phyloP scores from a whole-genome alignment of 2,329 filamentous ascomycete genomes.

The Decorospora gaudefroyi region DNA sequence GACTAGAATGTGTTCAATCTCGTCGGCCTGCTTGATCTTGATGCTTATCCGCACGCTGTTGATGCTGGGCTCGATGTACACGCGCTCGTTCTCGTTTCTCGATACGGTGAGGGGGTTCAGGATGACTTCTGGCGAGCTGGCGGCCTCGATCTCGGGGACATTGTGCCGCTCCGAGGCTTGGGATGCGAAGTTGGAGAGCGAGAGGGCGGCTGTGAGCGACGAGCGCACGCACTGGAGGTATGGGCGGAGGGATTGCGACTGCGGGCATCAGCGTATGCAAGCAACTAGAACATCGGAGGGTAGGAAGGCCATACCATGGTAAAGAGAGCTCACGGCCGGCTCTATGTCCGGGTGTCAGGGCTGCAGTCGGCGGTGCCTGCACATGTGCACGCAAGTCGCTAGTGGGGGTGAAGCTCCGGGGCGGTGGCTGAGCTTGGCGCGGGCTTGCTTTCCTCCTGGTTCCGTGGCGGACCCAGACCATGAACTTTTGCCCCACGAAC shows the following conservation, averaged over 20 bases:
- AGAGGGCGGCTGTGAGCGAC: slow-evolving; percentile 90
- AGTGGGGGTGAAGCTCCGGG: slow-evolving; percentile 35
- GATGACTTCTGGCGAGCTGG: slow-evolving; percentile 89
- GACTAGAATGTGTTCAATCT: slow-evolving; percentile 96
- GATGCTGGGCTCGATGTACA: slow-evolving; percentile 93
- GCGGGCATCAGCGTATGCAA: slow-evolving; percentile 33
- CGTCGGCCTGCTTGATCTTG: slow-evolving; percentile 98
- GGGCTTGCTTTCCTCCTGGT: slow-evolving; percentile 35
- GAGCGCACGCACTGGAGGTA: slow-evolving; percentile 96
- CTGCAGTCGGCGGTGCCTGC: slow-evolving; percentile 30
- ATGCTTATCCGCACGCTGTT: slow-evolving; percentile 98
- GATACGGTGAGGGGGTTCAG: slow-evolving; percentile 88
- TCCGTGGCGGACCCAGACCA: slow-evolving; percentile 31
- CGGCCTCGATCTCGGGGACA: slow-evolving; percentile 94
- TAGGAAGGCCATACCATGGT: slow-evolving; percentile 36
- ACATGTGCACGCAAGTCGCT: slow-evolving; percentile 33
- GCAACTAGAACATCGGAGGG: not conserved
- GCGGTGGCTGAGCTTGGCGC: slow-evolving; percentile 21
- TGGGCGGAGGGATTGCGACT: slow-evolving; percentile 95
- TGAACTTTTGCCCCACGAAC: slow-evolving; percentile 39
- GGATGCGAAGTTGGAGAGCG: slow-evolving; percentile 94
- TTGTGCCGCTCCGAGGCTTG: slow-evolving; percentile 97
- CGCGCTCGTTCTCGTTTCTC: slow-evolving; percentile 95
- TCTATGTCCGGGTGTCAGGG: slow-evolving; percentile 22
- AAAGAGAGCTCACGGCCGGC: slow-evolving; percentile 23